These are phyloP conservation scores for Eragrostis curvula DNA, from an alignment of 176 grass and related monocot genomes.

Conservation along the genomic window DNA sequence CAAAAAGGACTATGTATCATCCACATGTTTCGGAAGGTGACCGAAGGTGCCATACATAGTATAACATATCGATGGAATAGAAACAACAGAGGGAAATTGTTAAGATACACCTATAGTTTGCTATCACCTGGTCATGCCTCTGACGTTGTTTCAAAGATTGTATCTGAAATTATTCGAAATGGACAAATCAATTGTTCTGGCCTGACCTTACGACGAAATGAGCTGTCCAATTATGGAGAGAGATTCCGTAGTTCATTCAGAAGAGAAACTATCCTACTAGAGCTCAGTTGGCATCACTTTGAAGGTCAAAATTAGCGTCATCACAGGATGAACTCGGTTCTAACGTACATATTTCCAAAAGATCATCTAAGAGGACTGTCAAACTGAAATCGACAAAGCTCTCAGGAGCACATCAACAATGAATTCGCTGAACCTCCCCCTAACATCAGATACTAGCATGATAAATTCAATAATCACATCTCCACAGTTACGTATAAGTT, in stretches of 20 bases:
- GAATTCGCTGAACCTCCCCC: background rate
- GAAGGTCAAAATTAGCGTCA: background rate
- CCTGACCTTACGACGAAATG: background rate
- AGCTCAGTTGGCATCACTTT: background rate
- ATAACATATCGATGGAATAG: background rate
- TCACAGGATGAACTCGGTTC: background rate
- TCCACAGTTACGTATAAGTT: background rate
- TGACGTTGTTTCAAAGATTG: background rate
- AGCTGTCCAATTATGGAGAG: background rate
- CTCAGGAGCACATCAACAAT: background rate
- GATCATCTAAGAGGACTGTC: background rate
- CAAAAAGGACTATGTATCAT: background rate
- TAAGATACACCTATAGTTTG: constrained; percentile 5
- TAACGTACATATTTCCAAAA: background rate
- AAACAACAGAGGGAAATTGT: background rate
- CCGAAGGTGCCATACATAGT: background rate
- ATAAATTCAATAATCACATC: background rate
- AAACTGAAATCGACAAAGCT: background rate
- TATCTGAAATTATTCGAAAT: background rate
- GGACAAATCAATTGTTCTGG: background rate
- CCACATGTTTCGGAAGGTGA: background rate
- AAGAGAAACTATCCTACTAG: background rate
- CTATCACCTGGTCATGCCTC: background rate
- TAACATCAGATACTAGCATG: background rate
- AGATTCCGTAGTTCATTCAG: background rate